Percentiles rank a stretch among this genome's conserved stretches.
These are phyloP conservation scores for Tubosaeta sp. DNA, from an alignment of 768 basidiomycete species.

Conservation along the genomic window DNA sequence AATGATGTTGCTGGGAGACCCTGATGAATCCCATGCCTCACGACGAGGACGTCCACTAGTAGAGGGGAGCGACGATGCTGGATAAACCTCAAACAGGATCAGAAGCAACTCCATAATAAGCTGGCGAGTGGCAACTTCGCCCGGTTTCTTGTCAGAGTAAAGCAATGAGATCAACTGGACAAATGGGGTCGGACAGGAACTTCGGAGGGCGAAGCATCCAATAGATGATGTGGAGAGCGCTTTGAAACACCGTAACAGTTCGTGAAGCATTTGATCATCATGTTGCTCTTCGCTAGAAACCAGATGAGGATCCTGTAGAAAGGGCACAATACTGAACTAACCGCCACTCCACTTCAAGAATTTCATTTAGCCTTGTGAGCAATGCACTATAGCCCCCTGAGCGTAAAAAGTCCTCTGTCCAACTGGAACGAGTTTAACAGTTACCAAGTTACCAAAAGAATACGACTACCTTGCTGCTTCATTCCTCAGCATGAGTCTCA, in stretches of 20 bases:
- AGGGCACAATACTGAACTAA: constrained; percentile 33
- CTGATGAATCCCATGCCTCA: constrained; percentile 56
- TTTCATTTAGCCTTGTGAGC: constrained; percentile 80
- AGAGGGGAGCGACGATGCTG: constrained; percentile 61
- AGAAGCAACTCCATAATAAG: constrained; percentile 85
- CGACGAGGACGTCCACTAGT: constrained; percentile 36
- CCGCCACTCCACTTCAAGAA: constrained; percentile 97
- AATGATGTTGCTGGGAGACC: constrained; percentile 47
- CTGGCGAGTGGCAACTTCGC: constrained; percentile 86
- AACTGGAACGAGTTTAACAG: constrained; percentile 42
- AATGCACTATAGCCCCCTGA: constrained; percentile 84
- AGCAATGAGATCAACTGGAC: constrained; percentile 76
- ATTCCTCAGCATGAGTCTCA: constrained; percentile 82
- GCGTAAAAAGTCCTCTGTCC: constrained; percentile 84
- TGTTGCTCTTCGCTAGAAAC: constrained; percentile 89
- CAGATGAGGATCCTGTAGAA: constrained; percentile 7
- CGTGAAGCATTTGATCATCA: constrained; percentile 91
- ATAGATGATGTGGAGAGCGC: constrained; percentile 86
- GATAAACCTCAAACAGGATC: constrained; percentile 88
- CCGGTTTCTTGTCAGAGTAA: constrained; percentile 98
- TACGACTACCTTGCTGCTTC: constrained; percentile 74
- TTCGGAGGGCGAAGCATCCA: constrained; percentile 88
- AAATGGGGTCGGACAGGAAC: constrained; percentile 85
- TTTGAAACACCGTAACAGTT: constrained; percentile 90
- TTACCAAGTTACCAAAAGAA: background rate